Base-by-base conservation (phyloP, 2,329 filamentous ascomycete genomes). In the Cytospora leucostoma region DNA sequence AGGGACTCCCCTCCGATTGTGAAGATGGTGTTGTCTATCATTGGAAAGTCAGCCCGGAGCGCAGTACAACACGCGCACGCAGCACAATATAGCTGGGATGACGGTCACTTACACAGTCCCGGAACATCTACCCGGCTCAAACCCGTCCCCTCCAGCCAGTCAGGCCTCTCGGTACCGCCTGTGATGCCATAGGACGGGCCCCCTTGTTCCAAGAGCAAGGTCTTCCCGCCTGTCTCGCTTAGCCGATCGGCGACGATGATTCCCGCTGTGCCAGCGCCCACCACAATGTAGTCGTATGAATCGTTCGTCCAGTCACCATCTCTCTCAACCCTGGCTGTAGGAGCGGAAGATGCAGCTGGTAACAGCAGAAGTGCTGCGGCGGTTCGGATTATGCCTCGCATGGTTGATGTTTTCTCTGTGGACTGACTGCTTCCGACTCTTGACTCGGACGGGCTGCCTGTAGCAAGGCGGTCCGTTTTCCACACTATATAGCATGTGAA, bases 121-220 rank as follows among this genome's bases (percentile, higher is more conserved):
- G 86, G 86, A 13, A 88, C 81, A 70, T 89, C 86, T 69, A 88
- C 88, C 61, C 86, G 84, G 32, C 85, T 87, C 37, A 89, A 68
- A 52, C 83, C 81, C 34, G 82, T 83, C 32, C 80, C 82, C 44
- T 80, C 74, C 11, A 84, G 77, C 87, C 87, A 89, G 2, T 73
- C 75, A 3, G 85, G 84, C 61, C 79, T 80, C 72, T 86, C 79
- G 32, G 75, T 82, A 5, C 86, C 86, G 49, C 85, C 84, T 74
- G 84, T 87, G 69, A 83, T 78, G 37, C 82, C 86, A 17, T 86
- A 84, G 17, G 84, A 87, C 62, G 80, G 77, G 10, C 80, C 78
- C 10, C 81, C 81, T 69, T 82, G 81, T 69, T 83, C 81, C 56
- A 84, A 77, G 32, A 88, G 78, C 21, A 88, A 74, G 1, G 88